Percentiles rank a stretch among this genome's conserved stretches.
Conservation (phyloP, 176 grass and related monocot genomes). For the Metroxylon sagu region DNA sequence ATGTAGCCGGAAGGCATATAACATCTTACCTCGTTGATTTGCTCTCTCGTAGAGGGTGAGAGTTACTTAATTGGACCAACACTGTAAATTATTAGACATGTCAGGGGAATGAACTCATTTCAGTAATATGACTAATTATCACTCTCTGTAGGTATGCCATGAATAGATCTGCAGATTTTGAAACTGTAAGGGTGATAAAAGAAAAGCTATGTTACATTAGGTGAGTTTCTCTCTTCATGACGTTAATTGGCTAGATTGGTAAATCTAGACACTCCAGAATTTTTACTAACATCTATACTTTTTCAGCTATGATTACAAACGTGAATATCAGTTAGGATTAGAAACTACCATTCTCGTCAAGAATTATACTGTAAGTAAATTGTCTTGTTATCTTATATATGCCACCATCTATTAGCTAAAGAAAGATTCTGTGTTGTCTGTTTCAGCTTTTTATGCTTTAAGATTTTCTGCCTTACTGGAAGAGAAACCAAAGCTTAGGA, state of each 20-base stretch:
- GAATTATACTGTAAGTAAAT: slow-evolving; percentile 83
- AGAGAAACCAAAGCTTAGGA: too few species aligned
- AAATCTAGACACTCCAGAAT: too few species aligned
- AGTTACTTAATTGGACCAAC: slow-evolving; percentile 12
- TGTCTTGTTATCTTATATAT: background rate
- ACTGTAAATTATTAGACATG: slow-evolving; percentile 18
- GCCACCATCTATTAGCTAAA: too few species aligned
- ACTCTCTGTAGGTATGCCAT: slow-evolving; percentile 69
- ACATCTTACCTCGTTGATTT: slow-evolving; percentile 96
- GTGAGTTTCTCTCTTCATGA: slow-evolving; percentile 22
- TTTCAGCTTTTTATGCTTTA: too few species aligned
- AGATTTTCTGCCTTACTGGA: too few species aligned
- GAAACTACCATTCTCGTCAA: slow-evolving; percentile 99
- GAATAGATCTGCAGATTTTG: slow-evolving; percentile 95
- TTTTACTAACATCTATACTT: background rate
- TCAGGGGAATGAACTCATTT: slow-evolving; percentile 1
- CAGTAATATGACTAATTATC: slow-evolving; percentile 14
- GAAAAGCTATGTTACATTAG: slow-evolving; percentile 93
- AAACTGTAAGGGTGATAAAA: slow-evolving; percentile 93
- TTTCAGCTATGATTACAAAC: slow-evolving; percentile 88
- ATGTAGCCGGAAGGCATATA: slow-evolving; percentile 97
- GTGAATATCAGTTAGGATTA: slow-evolving; percentile 86
- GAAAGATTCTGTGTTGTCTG: too few species aligned
- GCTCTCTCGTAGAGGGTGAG: slow-evolving; percentile 93
- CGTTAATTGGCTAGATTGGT: too few species aligned